A percentile compares a stretch with the other conserved stretches of the same genome.
Evolutionary conservation across 2,329 filamentous ascomycete species (phyloP).

Genomic region (Venturia nashicola): DNA sequence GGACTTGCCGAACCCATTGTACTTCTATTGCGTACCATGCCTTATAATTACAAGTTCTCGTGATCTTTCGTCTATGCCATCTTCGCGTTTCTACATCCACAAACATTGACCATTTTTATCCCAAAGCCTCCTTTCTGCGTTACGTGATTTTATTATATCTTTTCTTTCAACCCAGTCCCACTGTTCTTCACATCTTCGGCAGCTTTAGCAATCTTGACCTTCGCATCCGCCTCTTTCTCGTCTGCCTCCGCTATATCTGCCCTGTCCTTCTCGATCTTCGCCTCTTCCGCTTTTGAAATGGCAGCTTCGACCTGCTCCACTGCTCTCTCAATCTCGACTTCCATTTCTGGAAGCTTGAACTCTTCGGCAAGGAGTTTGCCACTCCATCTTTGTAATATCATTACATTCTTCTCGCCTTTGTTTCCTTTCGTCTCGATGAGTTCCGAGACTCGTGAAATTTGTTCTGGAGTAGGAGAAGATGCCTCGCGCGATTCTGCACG

Average conservation of each 20-base stretch:
- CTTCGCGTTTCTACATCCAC: background rate
- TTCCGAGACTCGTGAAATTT: background rate
- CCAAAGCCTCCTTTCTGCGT: background rate
- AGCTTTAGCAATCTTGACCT: background rate
- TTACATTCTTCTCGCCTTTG: slow-evolving; percentile 30
- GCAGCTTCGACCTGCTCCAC: slow-evolving; percentile 37
- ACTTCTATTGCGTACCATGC: background rate
- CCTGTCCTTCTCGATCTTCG: slow-evolving; percentile 25
- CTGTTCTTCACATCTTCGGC: background rate
- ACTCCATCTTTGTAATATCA: slow-evolving; percentile 38
- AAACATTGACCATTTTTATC: background rate
- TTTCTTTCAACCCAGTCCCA: background rate
- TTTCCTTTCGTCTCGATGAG: slow-evolving; percentile 26
- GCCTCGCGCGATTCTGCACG: slow-evolving; percentile 10
- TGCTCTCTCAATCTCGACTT: slow-evolving; percentile 40
- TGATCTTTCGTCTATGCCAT: background rate
- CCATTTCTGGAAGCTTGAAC: slow-evolving; percentile 37
- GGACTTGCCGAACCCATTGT: background rate
- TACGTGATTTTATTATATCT: background rate
- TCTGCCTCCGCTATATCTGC: slow-evolving; percentile 13
- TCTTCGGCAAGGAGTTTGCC: slow-evolving; percentile 38
- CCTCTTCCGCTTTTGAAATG: slow-evolving; percentile 16
- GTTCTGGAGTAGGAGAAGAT: background rate
- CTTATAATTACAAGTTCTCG: background rate
- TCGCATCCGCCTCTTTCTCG: background rate